A percentile compares a stretch with the other conserved stretches of the same genome.
These are phyloP conservation scores for Podaxis rugospora DNA, from an alignment of 768 basidiomycete species.

Conservation along the genomic window DNA sequence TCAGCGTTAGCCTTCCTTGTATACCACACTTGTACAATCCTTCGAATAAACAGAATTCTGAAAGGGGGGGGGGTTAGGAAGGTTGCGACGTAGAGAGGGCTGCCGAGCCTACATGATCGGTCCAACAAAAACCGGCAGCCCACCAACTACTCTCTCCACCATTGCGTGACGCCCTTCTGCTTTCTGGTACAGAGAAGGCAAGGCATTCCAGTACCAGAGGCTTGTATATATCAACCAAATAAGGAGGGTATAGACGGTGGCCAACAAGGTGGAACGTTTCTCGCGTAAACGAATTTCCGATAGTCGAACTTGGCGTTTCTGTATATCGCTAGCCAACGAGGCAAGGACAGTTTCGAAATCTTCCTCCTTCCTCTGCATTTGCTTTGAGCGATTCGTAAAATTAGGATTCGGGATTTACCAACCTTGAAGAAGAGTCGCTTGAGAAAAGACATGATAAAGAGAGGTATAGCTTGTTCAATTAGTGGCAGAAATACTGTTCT, in stretches of 20 bases:
- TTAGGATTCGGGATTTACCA: neutral
- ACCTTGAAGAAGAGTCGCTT: constrained; percentile 29
- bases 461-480: neutral
- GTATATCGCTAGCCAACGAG: constrained; percentile 61
- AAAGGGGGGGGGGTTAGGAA: neutral
- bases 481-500: neutral
- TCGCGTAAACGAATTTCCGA: constrained; percentile 85
- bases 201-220: constrained; percentile 63
- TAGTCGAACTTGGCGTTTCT: constrained; percentile 67
- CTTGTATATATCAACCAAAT: constrained; percentile 69
- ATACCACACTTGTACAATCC: constrained; percentile 85
- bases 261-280: constrained; percentile 69
- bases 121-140: constrained; percentile 61
- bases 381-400: neutral
- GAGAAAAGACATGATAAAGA: constrained; percentile 21
- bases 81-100: neutral
- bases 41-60: constrained; percentile 67
- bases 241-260: constrained; percentile 74
- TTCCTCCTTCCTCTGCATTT: constrained; percentile 47
- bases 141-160: constrained; percentile 42
- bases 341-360: constrained; percentile 78
- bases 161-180: constrained; percentile 19
- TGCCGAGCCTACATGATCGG: constrained; percentile 66
- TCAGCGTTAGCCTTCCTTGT: constrained; percentile 73
- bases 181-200: constrained; percentile 39